phyloP scores from a whole-genome alignment of 176 grass and related monocot species.

The Juncus effusus region DNA sequence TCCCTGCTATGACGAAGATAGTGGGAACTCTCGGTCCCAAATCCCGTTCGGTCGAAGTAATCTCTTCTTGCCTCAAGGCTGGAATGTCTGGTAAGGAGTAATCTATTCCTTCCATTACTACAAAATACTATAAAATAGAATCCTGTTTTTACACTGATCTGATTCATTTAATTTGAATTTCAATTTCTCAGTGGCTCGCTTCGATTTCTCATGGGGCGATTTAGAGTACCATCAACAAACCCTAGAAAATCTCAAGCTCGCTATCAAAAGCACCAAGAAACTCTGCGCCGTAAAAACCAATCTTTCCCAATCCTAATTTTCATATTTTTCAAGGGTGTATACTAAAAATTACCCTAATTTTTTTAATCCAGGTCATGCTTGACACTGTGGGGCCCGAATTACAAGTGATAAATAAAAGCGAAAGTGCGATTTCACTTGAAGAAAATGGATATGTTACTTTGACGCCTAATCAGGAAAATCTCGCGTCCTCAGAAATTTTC shows the following conservation, averaged over 20 bases:
- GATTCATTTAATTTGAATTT: neutral
- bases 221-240: conserved; percentile 94
- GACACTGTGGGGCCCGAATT: conserved; percentile 93
- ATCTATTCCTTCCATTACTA: neutral
- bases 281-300: conserved; percentile 65
- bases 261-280: conserved; percentile 90
- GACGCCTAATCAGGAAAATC: conserved; percentile 64
- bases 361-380: conserved; percentile 65
- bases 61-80: conserved; percentile 91
- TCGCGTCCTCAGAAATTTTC: conserved; percentile 64
- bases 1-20: conserved; percentile 99
- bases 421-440: conserved; percentile 73
- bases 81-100: conserved; percentile 77
- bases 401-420: conserved; percentile 84
- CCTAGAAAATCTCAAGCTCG: conserved; percentile 85
- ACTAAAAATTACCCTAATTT: no score
- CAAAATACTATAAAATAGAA: neutral
- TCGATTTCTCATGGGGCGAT: conserved; percentile 96
- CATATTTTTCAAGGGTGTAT: neutral
- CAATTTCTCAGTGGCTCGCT: conserved; percentile 63
- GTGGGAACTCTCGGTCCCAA: conserved; percentile 92
- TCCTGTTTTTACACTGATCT: neutral
- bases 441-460: conserved; percentile 67
- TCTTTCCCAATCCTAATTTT: neutral
- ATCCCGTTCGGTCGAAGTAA: conserved; percentile 86